These are phyloP conservation scores for Thraustochytrium sp. DNA, from an alignment of 352 stramenopile genomes.

Conservation along the genomic window DNA sequence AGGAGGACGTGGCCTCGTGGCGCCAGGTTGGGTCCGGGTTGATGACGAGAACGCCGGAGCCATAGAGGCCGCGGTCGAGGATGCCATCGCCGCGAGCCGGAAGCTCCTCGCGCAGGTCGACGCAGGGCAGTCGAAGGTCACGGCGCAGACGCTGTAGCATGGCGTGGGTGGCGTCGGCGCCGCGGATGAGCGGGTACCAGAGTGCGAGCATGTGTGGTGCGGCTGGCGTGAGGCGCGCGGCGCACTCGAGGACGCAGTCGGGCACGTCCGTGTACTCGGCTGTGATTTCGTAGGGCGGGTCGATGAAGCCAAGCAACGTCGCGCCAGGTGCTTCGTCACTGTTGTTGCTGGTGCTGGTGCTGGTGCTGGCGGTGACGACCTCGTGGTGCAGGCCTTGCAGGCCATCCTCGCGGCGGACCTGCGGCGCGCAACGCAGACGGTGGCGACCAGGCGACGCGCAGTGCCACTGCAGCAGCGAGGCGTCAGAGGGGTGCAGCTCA, in stretches of 20 bases:
- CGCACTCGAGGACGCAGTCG: neutral
- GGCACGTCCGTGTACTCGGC: neutral
- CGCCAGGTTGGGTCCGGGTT: neutral
- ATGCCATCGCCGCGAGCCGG: neutral
- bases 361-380: too few relatives aligned
- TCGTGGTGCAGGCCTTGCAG: neutral
- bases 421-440: neutral
- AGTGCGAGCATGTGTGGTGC: neutral
- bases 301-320: neutral
- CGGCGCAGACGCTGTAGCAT: neutral
- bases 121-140: neutral
- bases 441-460: neutral
- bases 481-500: neutral
- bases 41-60: slow-evolving; percentile 13
- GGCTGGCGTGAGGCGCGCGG: neutral
- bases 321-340: neutral
- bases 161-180: neutral
- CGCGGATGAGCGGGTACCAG: slow-evolving; percentile 18
- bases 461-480: neutral
- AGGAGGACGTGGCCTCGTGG: too few relatives aligned
- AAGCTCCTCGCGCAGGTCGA: neutral
- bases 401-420: neutral
- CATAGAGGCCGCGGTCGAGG: neutral
- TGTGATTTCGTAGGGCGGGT: slow-evolving; percentile 28
- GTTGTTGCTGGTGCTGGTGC: too few relatives aligned